A percentile compares a stretch with the other conserved stretches of the same genome.
These are phyloP conservation scores for Quercus mongolica DNA, from an alignment of 306 rosid species.

Conservation along the genomic window DNA sequence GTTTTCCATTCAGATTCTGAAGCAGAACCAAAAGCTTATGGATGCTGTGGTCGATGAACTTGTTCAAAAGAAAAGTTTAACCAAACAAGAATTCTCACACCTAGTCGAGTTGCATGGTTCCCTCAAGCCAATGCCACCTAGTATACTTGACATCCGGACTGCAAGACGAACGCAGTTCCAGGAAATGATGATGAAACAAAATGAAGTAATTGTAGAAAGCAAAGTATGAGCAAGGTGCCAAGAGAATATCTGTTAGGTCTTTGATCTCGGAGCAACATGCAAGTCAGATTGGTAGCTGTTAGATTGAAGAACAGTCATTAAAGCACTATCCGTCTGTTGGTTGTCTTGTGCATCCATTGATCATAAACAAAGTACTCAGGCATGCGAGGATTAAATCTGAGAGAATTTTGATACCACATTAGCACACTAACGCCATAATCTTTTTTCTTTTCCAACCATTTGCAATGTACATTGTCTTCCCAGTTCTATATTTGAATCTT, in stretches of 20 bases:
- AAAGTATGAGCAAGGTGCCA: conserved; percentile 10
- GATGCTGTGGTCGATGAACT: conserved; percentile 77
- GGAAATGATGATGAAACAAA: conserved; percentile 35
- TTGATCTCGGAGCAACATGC: not conserved
- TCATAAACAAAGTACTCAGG: not conserved
- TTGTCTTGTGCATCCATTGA: not conserved
- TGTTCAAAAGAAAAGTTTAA: conserved; percentile 73
- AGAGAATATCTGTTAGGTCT: not conserved
- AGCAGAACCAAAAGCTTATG: conserved; percentile 63
- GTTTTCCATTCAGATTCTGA: conserved; percentile 62
- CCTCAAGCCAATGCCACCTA: conserved; percentile 53
- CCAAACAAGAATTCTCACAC: conserved; percentile 65
- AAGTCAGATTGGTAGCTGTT: not conserved
- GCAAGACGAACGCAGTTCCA: conserved; percentile 56
- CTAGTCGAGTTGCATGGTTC: conserved; percentile 76
- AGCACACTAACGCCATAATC: not conserved
- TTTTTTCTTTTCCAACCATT: not conserved
- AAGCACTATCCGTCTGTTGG: not conserved
- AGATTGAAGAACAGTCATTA: not conserved
- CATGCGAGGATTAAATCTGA: not conserved
- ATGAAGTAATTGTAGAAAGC: conserved; percentile 32
- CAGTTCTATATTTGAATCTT: too few relatives aligned
- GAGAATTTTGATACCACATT: not conserved
- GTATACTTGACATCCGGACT: conserved; percentile 61
- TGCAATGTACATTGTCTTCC: not conserved